Base-by-base conservation (phyloP, 176 grass and related monocot genomes). In the Musa beccarii region DNA sequence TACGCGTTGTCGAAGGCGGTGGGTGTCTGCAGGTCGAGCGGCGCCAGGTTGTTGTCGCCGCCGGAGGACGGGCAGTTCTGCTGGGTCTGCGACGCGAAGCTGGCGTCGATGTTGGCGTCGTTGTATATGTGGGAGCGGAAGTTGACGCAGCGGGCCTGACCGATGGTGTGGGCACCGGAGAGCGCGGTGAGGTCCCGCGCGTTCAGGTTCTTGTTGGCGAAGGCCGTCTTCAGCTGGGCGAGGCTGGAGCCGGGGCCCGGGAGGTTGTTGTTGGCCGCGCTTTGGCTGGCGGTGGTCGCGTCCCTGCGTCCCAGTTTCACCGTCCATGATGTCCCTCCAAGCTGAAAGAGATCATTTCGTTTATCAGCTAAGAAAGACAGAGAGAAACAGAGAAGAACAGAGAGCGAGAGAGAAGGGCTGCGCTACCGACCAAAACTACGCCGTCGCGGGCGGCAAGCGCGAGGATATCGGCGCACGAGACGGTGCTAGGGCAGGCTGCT, bases 401-500 rank as follows among this genome's bases (percentile, higher is more conserved):
- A 43, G 34, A 43, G 4, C 34, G 34, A 43, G 34, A 43, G 34
- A 43, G 34, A 43, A 43, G 34, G 34, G 34, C 6, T 43, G 34
- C 34, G 34, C 34, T 43, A 0, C 34, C 0, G 4, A 43, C 61
- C 10, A 43, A 43, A 43, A 94, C 91, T 75, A 43, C 34, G 34
- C 34, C 34, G 34, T 43, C 34, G 34, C 34, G 34, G 34, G 34
- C 34, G 34, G 34, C 34, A 43, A 43, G 34, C 6, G 34, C 34
- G 34, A 43, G 3, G 34, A 43, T 43, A 43, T 43, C 34, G 34
- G 34, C 34, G 34, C 34, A 43, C 34, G 34, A 43, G 34, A 43
- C 34, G 34, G 81, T 90, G 67, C 51, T 77, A 16, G 70, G 87
- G 86, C 92, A 96, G 23, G 86, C 22, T 0, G 89, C 59, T 67